Conservation (phyloP, 2,329 filamentous ascomycete species). For the Triangularia setosa region DNA sequence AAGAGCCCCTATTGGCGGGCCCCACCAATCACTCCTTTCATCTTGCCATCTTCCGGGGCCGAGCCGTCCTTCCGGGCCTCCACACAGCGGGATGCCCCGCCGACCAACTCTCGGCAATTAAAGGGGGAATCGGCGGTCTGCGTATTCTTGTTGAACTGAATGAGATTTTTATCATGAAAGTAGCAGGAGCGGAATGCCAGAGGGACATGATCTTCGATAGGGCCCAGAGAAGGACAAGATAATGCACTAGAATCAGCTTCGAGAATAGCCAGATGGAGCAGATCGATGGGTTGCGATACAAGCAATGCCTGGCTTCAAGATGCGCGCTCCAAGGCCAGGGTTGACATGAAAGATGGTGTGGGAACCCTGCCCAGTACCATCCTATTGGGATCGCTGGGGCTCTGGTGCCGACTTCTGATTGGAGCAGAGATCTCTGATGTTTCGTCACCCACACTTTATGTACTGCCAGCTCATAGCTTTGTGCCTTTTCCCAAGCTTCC, state of each 20-base stretch:
- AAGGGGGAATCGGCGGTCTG: conserved; percentile 1
- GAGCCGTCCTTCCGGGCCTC: conserved; percentile 11
- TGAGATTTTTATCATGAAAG: background rate
- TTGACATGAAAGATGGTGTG: conserved; percentile 17
- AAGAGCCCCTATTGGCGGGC: conserved; percentile 3
- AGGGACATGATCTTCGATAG: background rate
- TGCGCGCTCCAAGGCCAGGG: conserved; percentile 2
- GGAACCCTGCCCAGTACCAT: conserved; percentile 23
- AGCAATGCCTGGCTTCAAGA: background rate
- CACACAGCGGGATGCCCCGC: background rate
- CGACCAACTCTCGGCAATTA: background rate
- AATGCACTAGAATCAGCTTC: background rate
- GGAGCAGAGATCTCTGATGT: conserved; percentile 15
- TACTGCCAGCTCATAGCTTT: conserved; percentile 31
- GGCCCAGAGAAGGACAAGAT: background rate
- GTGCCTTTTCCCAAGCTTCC: conserved; percentile 7
- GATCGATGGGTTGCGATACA: background rate
- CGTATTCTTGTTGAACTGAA: background rate
- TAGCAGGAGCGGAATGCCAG: background rate
- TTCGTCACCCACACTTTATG: conserved; percentile 29
- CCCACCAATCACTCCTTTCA: background rate
- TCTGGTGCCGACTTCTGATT: conserved; percentile 22
- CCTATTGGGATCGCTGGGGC: conserved; percentile 25
- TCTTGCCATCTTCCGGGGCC: conserved; percentile 9
- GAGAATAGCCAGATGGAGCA: background rate